phyloP scores from a whole-genome alignment of 148 eudicot species.

The Spergularia marina region DNA sequence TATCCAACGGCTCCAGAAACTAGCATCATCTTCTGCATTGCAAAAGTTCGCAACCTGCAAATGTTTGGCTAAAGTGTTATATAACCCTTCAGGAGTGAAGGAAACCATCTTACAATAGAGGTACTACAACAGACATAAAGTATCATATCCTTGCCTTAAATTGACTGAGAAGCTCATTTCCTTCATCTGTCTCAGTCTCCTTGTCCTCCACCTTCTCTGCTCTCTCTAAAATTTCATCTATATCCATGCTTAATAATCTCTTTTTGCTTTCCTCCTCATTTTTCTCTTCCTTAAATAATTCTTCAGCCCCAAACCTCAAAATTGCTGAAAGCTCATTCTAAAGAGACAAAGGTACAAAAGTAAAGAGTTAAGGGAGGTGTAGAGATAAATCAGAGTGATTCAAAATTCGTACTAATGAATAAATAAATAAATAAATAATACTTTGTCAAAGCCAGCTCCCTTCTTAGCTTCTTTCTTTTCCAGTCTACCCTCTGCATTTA shows the following conservation, averaged over 20 bases:
- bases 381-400: neutral
- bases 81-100: neutral
- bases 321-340: constrained; percentile 99
- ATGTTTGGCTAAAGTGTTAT: constrained; percentile 15
- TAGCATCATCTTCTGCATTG: constrained; percentile 95
- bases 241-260: constrained; percentile 87
- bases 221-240: constrained; percentile 98
- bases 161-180: constrained; percentile 80
- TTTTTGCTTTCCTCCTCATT: constrained; percentile 97
- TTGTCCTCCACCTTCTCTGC: constrained; percentile 98
- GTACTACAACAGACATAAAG: neutral
- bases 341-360: constrained; percentile 17
- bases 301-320: constrained; percentile 97
- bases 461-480: constrained; percentile 97
- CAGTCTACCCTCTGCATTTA: constrained; percentile 95
- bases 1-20: constrained; percentile 99
- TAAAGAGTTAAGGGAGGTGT: neutral
- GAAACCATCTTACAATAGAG: neutral
- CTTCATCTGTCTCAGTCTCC: constrained; percentile 60
- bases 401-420: too few species aligned
- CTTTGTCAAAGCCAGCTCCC: constrained; percentile 82
- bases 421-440: constrained; percentile 26
- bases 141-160: constrained; percentile 54
- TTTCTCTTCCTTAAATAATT: constrained; percentile 90
- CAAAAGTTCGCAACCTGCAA: constrained; percentile 89